These are phyloP conservation scores for Neocucurbitaria cava DNA, from an alignment of 2,329 filamentous ascomycete species.

Conservation along the genomic window DNA sequence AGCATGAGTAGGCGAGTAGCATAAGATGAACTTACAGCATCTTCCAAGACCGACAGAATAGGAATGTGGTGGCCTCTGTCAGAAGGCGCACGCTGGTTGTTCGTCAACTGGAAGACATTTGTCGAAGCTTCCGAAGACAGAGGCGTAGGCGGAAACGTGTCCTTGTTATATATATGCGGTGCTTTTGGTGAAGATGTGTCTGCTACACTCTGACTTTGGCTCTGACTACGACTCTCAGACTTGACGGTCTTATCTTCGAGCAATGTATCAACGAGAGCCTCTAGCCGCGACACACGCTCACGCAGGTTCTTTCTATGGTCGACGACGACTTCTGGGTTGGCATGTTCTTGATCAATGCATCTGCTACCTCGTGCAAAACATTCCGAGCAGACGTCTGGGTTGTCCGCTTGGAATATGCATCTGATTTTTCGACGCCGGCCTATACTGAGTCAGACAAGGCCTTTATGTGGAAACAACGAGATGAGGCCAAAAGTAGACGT, in stretches of 20 bases:
- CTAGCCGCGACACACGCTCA: slow-evolving; percentile 51
- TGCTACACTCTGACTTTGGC: slow-evolving; percentile 25
- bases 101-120: slow-evolving; percentile 21
- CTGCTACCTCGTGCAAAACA: slow-evolving; percentile 54
- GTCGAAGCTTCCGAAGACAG: slow-evolving; percentile 42
- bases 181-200: slow-evolving; percentile 40
- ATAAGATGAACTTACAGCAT: slow-evolving; percentile 40
- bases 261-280: slow-evolving; percentile 49
- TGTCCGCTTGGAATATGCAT: slow-evolving; percentile 54
- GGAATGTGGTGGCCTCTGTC: slow-evolving; percentile 45
- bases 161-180: slow-evolving; percentile 28
- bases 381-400: slow-evolving; percentile 51
- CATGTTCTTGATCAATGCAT: slow-evolving; percentile 56
- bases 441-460: slow-evolving; percentile 32
- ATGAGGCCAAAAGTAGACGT: slow-evolving; percentile 3
- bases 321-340: slow-evolving; percentile 48
- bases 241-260: slow-evolving; percentile 46
- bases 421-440: slow-evolving; percentile 60
- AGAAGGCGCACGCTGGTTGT: slow-evolving; percentile 30
- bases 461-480: neutral
- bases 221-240: slow-evolving; percentile 33
- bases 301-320: slow-evolving; percentile 54
- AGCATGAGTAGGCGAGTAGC: slow-evolving; percentile 12
- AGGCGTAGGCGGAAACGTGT: slow-evolving; percentile 41
- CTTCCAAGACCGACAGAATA: slow-evolving; percentile 48